Evolutionary conservation across 208 protist genomes (phyloP).

Genomic region (Herpetomonas samuelpessoai): DNA sequence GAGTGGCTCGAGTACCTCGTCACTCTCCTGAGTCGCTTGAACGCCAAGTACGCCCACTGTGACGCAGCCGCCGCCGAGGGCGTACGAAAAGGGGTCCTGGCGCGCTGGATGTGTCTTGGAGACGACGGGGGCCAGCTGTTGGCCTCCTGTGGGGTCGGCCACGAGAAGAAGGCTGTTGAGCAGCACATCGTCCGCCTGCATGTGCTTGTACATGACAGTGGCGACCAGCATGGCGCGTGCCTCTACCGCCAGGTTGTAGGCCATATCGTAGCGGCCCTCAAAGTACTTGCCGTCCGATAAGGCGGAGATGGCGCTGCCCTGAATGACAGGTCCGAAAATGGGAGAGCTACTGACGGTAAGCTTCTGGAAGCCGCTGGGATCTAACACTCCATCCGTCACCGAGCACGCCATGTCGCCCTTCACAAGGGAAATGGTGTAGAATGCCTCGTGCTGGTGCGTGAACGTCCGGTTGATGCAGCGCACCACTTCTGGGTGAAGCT

Average conservation of each 20-base stretch:
- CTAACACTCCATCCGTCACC: constrained; percentile 11
- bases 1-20: constrained; percentile 12
- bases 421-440: constrained; percentile 45
- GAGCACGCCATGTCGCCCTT: constrained; percentile 35
- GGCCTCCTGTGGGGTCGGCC: constrained; percentile 22
- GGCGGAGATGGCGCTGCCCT: constrained; percentile 23
- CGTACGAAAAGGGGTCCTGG: constrained; percentile 43
- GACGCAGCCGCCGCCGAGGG: constrained; percentile 41
- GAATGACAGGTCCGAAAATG: constrained; percentile 47
- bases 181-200: constrained; percentile 35
- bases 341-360: constrained; percentile 38
- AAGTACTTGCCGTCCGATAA: constrained; percentile 16
- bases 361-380: constrained; percentile 9
- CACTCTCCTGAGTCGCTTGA: constrained; percentile 16
- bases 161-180: constrained; percentile 39
- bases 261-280: constrained; percentile 18
- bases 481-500: constrained; percentile 15
- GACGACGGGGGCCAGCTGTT: constrained; percentile 12
- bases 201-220: constrained; percentile 26
- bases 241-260: constrained; percentile 13
- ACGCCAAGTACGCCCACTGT: constrained; percentile 32
- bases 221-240: constrained; percentile 30
- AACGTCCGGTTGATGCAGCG: constrained; percentile 19
- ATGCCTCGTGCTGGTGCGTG: constrained; percentile 20
- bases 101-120: constrained; percentile 16